Percentiles rank a stretch among this genome's conserved stretches.
Evolutionary conservation across 768 basidiomycete species (phyloP).

Genomic region (Russula lepida): DNA sequence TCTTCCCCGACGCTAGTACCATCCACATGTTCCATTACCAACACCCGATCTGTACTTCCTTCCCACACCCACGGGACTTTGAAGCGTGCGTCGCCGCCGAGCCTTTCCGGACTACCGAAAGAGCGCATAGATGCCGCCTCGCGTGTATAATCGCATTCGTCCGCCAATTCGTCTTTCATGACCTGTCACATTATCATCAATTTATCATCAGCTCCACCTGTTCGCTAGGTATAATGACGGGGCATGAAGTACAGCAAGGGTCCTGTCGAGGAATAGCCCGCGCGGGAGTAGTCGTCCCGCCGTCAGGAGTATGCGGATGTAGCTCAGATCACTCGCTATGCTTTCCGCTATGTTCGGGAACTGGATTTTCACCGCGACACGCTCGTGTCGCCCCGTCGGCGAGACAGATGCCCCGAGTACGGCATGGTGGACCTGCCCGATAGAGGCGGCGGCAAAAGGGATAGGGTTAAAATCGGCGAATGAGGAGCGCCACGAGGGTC

Average conservation of each 20-base stretch:
- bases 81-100: conserved; percentile 59
- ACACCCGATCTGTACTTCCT: conserved; percentile 68
- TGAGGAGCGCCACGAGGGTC: conserved; percentile 58
- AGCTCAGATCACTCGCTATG: conserved; percentile 80
- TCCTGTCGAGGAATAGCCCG: conserved; percentile 85
- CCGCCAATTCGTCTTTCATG: conserved; percentile 80
- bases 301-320: conserved; percentile 73
- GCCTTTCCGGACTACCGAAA: conserved; percentile 44
- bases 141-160: conserved; percentile 85
- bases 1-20: conserved; percentile 76
- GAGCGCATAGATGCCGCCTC: conserved; percentile 65
- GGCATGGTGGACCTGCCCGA: conserved; percentile 89
- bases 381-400: conserved; percentile 46
- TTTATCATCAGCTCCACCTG: background rate
- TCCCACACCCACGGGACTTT: conserved; percentile 84
- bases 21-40: conserved; percentile 82
- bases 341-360: conserved; percentile 88
- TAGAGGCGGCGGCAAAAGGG: conserved; percentile 93
- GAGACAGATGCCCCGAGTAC: conserved; percentile 45
- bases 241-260: conserved; percentile 47
- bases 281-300: conserved; percentile 76
- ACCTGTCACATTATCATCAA: conserved; percentile 38
- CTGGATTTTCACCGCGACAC: conserved; percentile 82
- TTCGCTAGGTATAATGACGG: background rate
- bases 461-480: conserved; percentile 75